Percentiles rank a stretch among this genome's conserved stretches.
phyloP scores from a whole-genome alignment of 257 asterid species.

The Cordia subcordata region DNA sequence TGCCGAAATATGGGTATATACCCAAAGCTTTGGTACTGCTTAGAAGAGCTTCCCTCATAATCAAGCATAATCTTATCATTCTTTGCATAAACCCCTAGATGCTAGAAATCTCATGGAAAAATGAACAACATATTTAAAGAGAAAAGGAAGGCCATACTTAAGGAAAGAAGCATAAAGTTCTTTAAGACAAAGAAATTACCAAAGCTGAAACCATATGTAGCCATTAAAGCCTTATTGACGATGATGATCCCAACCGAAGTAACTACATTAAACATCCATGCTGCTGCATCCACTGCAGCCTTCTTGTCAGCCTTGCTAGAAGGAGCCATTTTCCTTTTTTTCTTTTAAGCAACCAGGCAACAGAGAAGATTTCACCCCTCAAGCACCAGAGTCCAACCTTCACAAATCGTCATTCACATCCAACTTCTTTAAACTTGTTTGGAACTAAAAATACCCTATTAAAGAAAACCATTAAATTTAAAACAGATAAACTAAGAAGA shows the following conservation, averaged over 20 bases:
- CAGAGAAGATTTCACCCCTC: conserved; percentile 37
- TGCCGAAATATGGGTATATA: too few relatives aligned
- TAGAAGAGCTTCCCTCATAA: too few relatives aligned
- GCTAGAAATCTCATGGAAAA: not conserved
- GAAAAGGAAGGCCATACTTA: not conserved
- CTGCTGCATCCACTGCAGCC: conserved; percentile 86
- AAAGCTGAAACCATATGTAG: conserved; percentile 91
- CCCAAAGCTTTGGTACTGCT: too few relatives aligned
- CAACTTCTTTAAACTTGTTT: not conserved
- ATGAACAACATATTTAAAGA: not conserved
- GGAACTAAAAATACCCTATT: not conserved
- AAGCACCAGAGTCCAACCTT: conserved; percentile 32
- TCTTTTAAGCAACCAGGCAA: conserved; percentile 23
- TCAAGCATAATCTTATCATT: too few relatives aligned
- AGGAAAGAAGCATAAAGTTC: not conserved
- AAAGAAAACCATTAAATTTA: not conserved
- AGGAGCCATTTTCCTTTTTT: conserved; percentile 58
- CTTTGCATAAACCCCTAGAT: too few relatives aligned
- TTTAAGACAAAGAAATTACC: conserved; percentile 40
- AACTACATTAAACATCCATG: conserved; percentile 95
- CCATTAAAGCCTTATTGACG: conserved; percentile 96
- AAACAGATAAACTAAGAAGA: not conserved
- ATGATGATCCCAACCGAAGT: conserved; percentile 94
- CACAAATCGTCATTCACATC: conserved; percentile 34
- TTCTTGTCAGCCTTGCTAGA: conserved; percentile 88